A percentile compares a stretch with the other conserved stretches of the same genome.
phyloP scores from a whole-genome alignment of 257 asterid species.

The Scutellaria baicalensis region DNA sequence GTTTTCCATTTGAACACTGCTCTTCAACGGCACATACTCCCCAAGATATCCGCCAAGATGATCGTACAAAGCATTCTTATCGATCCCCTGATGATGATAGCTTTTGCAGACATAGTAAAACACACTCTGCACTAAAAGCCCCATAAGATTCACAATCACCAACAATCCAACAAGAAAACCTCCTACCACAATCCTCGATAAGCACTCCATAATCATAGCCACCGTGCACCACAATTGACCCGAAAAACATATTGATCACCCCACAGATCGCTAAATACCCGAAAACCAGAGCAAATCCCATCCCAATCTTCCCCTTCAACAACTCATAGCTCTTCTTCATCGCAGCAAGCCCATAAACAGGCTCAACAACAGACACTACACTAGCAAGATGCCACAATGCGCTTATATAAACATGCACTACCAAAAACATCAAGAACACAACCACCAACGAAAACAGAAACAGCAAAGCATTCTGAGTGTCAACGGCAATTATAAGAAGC shows the following conservation, averaged over 20 bases:
- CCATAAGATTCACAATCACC: conserved; percentile 81
- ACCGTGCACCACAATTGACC: conserved; percentile 75
- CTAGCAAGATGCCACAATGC: conserved; percentile 96
- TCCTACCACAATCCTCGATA: conserved; percentile 63
- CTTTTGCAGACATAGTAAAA: conserved; percentile 95
- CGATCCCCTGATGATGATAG: conserved; percentile 83
- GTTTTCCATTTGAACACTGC: conserved; percentile 93
- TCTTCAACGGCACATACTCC: conserved; percentile 92
- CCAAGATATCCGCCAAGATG: conserved; percentile 98
- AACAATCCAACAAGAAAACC: conserved; percentile 84
- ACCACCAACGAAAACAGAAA: conserved; percentile 49
- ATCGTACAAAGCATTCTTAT: conserved; percentile 75
- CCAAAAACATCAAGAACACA: conserved; percentile 54
- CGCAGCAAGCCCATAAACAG: conserved; percentile 25
- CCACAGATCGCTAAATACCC: conserved; percentile 63
- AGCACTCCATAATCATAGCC: conserved; percentile 59
- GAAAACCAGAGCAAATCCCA: conserved; percentile 62
- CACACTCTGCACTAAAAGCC: conserved; percentile 89
- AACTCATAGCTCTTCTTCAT: conserved; percentile 34
- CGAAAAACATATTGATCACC: conserved; percentile 50
- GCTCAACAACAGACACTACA: conserved; percentile 72
- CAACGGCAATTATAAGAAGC: conserved; percentile 58
- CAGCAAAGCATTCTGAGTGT: conserved; percentile 46
- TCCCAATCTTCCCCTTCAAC: conserved; percentile 30
- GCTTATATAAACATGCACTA: conserved; percentile 77